Conservation (phyloP, 2,329 filamentous ascomycete genomes). For the Pyrenochaeta sp. region DNA sequence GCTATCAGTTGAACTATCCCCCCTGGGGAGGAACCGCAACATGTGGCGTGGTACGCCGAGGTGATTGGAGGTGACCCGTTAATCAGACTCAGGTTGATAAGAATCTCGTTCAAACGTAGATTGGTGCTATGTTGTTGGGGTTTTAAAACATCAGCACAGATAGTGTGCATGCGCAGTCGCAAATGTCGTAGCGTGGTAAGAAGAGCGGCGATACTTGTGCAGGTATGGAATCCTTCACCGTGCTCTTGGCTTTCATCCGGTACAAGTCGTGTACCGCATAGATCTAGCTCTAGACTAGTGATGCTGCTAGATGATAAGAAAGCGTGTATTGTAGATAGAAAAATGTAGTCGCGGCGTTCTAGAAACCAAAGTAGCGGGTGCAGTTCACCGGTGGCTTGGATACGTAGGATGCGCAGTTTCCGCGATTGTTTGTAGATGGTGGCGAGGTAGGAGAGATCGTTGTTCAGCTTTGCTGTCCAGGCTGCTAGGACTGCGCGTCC, state of each 20-base stretch:
- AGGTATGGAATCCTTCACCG: constrained; percentile 33
- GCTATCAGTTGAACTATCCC: constrained; percentile 18
- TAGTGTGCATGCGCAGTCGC: constrained; percentile 26
- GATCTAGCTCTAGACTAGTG: constrained; percentile 20
- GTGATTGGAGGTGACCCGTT: constrained; percentile 20
- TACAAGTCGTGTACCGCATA: constrained; percentile 12
- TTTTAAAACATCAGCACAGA: constrained; percentile 29
- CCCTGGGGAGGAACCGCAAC: constrained; percentile 15
- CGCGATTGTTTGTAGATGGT: constrained; percentile 24
- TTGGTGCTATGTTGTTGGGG: constrained; percentile 21
- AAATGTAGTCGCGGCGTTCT: constrained; percentile 25
- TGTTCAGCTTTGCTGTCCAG: constrained; percentile 27
- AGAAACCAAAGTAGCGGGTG: constrained; percentile 19
- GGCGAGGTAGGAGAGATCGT: constrained; percentile 23
- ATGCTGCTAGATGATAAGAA: constrained; percentile 24
- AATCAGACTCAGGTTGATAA: constrained; percentile 30
- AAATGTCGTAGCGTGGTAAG: constrained; percentile 44
- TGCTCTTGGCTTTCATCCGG: constrained; percentile 18
- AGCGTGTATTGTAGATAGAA: constrained; percentile 18
- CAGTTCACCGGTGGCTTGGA: constrained; percentile 22
- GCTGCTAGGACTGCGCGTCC: constrained; percentile 18
- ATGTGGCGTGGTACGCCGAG: constrained; percentile 16
- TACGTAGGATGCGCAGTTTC: constrained; percentile 26
- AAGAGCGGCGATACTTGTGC: constrained; percentile 56
- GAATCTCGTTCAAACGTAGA: constrained; percentile 25